Evolutionary conservation across 768 basidiomycete genomes (phyloP), one percentile per base, ranked within the genome.

Genomic region (Trametes gibbosa): DNA sequence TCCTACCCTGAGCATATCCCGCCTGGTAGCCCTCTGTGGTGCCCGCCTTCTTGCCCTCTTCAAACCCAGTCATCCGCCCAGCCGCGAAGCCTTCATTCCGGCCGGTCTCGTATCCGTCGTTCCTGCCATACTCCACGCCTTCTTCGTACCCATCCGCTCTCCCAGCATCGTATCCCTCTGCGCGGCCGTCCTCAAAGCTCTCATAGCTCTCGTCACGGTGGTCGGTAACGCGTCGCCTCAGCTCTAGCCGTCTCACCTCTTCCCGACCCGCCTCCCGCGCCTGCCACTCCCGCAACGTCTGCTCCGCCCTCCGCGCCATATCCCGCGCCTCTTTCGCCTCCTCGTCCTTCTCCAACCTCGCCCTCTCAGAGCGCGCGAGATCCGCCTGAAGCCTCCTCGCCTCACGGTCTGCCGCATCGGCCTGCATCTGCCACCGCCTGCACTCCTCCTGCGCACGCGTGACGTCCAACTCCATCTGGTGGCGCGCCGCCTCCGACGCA

Each of bases 141-240:
- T 72, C 72, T 41, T 73, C 69, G 45, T 59, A 64, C 2, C 85
- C 85, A 34, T 74, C 75, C 49, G 72, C 69, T 45, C 72, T 76
- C 0, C 85, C 85, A 19, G 77, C 76, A 6, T 73, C 72, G 45
- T 78, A 77, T 1, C 84, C 84, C 47, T 81, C 77, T 7, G 72
- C 70, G 0, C 69, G 72, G 0, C 78, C 79, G n/a, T 74, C 69
- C 39, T 68, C 68, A 32, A 59, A 67, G 12, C 74, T 68, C 41
- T 68, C 68, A 32, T 61, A 67, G 12, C 74, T 69, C 16, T 71
- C 69, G 35, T 76, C 75, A 39, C 69, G 54, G 1, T 70, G 69
- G 41, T 77, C 73, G 23, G 78, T 74, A 65, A 80, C 81, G 63
- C 77, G 77, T 56, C 74, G 75, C 52, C 78, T 63, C 63, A 79